Conservation (phyloP, 164 flowering plant genomes). For the Aristolochia contorta region DNA sequence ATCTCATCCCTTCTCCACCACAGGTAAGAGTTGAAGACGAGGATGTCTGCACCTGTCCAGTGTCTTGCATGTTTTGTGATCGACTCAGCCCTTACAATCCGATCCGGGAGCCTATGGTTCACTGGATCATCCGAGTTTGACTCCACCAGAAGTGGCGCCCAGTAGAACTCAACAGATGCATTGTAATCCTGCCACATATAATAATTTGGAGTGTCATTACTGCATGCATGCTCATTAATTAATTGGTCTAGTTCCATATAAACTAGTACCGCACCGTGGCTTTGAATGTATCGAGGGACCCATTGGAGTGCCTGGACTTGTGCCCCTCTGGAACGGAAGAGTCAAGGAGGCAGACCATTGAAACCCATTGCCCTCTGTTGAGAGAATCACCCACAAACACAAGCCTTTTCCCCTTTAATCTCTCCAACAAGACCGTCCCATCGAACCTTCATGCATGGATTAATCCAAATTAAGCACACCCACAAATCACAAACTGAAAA, state of each 20-base stretch:
- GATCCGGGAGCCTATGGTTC: constrained; percentile 37
- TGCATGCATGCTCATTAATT: too few relatives aligned
- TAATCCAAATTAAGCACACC: too few relatives aligned
- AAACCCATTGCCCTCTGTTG: constrained; percentile 80
- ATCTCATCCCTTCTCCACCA: constrained; percentile 76
- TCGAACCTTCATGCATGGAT: constrained; percentile 84
- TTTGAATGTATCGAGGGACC: constrained; percentile 49
- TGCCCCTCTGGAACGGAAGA: constrained; percentile 24
- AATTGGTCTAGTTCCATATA: too few relatives aligned
- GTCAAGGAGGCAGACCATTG: constrained; percentile 74
- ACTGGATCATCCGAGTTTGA: constrained; percentile 76
- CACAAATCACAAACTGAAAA: too few relatives aligned
- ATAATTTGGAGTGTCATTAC: too few relatives aligned
- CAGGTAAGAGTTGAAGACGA: constrained; percentile 62
- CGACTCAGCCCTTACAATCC: constrained; percentile 42
- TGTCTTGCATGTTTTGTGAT: constrained; percentile 62
- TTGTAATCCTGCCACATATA: constrained; percentile 47
- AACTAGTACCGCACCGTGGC: constrained; percentile 29
- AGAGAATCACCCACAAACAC: constrained; percentile 84
- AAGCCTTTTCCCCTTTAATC: constrained; percentile 66
- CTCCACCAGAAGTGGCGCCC: constrained; percentile 85
- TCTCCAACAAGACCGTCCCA: constrained; percentile 67
- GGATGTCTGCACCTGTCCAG: constrained; percentile 67
- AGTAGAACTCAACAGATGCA: constrained; percentile 72
- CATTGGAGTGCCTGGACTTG: constrained; percentile 45